Evolutionary conservation across 148 eudicot species (phyloP).

Genomic region (Pouteria glomerata): DNA sequence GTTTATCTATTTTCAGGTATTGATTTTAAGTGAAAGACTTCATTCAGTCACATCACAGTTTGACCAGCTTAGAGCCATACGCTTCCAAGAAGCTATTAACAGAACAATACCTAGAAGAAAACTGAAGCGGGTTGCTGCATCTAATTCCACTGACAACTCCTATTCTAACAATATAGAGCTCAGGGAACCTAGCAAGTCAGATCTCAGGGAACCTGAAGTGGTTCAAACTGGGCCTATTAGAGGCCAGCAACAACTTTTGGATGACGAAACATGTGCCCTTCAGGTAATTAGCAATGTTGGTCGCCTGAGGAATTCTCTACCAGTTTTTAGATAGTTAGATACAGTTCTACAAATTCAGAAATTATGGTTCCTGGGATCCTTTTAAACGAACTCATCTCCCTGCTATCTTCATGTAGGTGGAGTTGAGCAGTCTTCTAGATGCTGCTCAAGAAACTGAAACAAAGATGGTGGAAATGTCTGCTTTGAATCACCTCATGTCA

Average conservation of each 20-base stretch:
- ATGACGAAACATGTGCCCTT: conserved; percentile 91
- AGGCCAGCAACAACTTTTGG: conserved; percentile 76
- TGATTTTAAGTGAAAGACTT: conserved; percentile 88
- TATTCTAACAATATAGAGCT: conserved; percentile 26
- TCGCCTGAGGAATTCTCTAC: not conserved
- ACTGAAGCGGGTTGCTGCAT: conserved; percentile 28
- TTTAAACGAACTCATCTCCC: not conserved
- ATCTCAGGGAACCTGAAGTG: conserved; percentile 43
- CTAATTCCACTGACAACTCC: conserved; percentile 27
- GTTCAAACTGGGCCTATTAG: conserved; percentile 54
- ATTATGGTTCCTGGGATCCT: not conserved
- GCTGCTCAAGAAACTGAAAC: conserved; percentile 91
- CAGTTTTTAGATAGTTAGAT: not conserved
- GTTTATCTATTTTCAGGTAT: conserved; percentile 45
- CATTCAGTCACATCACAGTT: conserved; percentile 88
- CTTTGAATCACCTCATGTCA: conserved; percentile 92
- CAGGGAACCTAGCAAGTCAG: conserved; percentile 28
- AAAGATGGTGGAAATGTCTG: conserved; percentile 97
- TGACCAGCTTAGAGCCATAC: conserved; percentile 83
- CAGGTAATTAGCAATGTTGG: conserved; percentile 48
- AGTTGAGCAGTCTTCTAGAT: conserved; percentile 71
- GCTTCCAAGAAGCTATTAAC: conserved; percentile 83
- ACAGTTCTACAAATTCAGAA: not conserved
- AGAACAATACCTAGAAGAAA: conserved; percentile 75
- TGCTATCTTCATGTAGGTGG: conserved; percentile 43